A percentile compares a stretch with the other conserved stretches of the same genome.
phyloP scores from a whole-genome alignment of 371 early-diverging fungal species.

The Mortierella sp. region DNA sequence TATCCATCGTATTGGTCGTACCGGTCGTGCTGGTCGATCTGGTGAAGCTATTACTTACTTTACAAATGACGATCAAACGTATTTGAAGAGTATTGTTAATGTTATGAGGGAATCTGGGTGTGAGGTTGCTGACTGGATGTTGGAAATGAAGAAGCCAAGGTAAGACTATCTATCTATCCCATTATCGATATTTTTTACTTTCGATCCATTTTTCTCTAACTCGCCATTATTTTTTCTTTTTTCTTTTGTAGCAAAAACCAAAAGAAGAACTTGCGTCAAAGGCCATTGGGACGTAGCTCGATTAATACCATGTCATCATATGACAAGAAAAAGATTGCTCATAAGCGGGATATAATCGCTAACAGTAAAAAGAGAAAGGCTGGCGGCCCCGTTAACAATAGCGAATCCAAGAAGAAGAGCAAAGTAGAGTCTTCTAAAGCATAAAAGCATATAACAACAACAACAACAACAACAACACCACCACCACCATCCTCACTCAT shows the following conservation, averaged over 20 bases:
- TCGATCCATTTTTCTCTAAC: not conserved
- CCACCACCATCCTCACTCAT: not conserved
- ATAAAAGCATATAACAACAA: slow-evolving; percentile 1
- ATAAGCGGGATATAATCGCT: slow-evolving; percentile 64
- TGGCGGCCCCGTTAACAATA: not conserved
- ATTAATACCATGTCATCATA: slow-evolving; percentile 77
- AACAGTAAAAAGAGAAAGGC: slow-evolving; percentile 56
- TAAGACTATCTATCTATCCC: slow-evolving; percentile 19
- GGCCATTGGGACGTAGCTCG: slow-evolving; percentile 73
- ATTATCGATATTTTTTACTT: not conserved
- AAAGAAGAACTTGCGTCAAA: slow-evolving; percentile 75
- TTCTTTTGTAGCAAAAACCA: slow-evolving; percentile 58
- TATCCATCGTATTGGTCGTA: slow-evolving; percentile 93
- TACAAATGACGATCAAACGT: slow-evolving; percentile 92
- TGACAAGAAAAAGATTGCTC: slow-evolving; percentile 69
- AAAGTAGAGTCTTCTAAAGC: slow-evolving; percentile 15
- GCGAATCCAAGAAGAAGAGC: slow-evolving; percentile 32
- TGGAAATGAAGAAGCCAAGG: slow-evolving; percentile 84
- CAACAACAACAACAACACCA: not conserved
- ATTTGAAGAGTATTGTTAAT: slow-evolving; percentile 92
- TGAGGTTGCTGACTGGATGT: slow-evolving; percentile 98
- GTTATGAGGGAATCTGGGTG: slow-evolving; percentile 97
- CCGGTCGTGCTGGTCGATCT: slow-evolving; percentile 89
- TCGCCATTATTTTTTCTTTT: not conserved
- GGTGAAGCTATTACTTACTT: slow-evolving; percentile 92